Percentiles rank a stretch among this genome's conserved stretches.
Conservation (phyloP, 1,139 yeast species). For the Zhuliangozyma blackwelliae region DNA sequence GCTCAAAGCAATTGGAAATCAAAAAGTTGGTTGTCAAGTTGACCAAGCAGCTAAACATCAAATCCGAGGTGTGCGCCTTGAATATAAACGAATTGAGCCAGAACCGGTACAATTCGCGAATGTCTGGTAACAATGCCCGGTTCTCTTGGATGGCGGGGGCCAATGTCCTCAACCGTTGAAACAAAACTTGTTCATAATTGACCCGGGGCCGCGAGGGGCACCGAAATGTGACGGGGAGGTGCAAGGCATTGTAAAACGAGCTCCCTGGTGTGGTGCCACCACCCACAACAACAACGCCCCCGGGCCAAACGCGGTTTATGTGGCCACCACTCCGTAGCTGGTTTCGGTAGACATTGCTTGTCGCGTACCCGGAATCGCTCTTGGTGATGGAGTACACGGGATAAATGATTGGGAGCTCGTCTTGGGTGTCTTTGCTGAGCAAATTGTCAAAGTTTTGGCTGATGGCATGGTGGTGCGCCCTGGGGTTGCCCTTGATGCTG, state of each 20-base stretch:
- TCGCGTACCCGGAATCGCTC: neutral
- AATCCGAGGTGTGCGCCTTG: constrained; percentile 18
- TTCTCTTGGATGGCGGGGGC: constrained; percentile 25
- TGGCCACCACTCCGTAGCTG: no score
- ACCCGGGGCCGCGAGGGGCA: constrained; percentile 4
- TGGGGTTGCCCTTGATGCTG: no score
- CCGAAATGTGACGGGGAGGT: constrained; percentile 11
- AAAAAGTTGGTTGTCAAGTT: constrained; percentile 40
- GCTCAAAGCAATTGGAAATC: constrained; percentile 29
- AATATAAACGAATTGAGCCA: constrained; percentile 36
- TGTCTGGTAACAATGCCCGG: constrained; percentile 24
- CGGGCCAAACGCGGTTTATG: no score
- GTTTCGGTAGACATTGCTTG: neutral
- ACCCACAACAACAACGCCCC: no score
- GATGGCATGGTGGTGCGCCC: constrained; percentile 13
- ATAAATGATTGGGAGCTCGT: constrained; percentile 28
- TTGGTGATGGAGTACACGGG: constrained; percentile 32
- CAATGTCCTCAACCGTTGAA: constrained; percentile 9
- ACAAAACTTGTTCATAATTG: constrained; percentile 16
- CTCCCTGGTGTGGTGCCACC: neutral
- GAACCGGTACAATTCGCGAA: constrained; percentile 27
- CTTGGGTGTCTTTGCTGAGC: constrained; percentile 14
- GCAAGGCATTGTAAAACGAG: constrained; percentile 18
- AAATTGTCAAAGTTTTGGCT: constrained; percentile 30
- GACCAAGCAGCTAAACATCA: constrained; percentile 37